Percentiles rank a stretch among this genome's conserved stretches.
These are phyloP conservation scores for Ceratocystis lukuohia DNA, from an alignment of 2,329 filamentous ascomycete species.

Conservation along the genomic window DNA sequence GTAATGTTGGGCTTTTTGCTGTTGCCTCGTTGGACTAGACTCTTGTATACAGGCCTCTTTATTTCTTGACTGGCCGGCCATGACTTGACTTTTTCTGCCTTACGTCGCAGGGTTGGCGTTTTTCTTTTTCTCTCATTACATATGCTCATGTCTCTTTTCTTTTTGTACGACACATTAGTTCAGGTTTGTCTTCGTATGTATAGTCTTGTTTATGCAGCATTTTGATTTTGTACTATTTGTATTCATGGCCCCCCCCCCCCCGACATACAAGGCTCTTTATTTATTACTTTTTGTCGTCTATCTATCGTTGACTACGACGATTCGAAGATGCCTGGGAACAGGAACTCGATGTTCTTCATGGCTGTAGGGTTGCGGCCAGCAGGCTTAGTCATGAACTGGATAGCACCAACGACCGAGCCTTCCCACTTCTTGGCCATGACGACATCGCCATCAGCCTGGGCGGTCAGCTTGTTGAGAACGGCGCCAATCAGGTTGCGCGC, in stretches of 20 bases:
- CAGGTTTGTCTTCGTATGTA: neutral
- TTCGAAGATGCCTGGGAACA: constrained; percentile 64
- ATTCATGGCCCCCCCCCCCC: neutral
- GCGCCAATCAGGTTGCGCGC: constrained; percentile 73
- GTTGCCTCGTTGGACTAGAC: neutral
- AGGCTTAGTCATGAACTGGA: constrained; percentile 69
- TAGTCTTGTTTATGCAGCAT: constrained; percentile 3
- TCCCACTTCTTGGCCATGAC: constrained; percentile 71
- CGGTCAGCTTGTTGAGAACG: constrained; percentile 72
- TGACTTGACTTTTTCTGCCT: neutral
- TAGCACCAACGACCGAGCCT: constrained; percentile 61
- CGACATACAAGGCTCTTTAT: neutral
- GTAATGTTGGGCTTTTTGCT: neutral
- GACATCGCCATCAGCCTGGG: constrained; percentile 61
- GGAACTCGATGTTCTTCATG: constrained; percentile 65
- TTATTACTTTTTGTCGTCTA: neutral
- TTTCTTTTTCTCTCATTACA: neutral
- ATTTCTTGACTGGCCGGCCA: neutral
- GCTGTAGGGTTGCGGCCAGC: constrained; percentile 60
- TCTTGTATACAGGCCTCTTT: neutral
- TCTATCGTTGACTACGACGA: neutral
- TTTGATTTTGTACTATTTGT: neutral
- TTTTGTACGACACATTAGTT: neutral
- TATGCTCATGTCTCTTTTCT: neutral
- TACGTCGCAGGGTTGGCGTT: neutral